Base-by-base conservation (phyloP, 2,329 filamentous ascomycete species). In the Fusarium sp. region DNA sequence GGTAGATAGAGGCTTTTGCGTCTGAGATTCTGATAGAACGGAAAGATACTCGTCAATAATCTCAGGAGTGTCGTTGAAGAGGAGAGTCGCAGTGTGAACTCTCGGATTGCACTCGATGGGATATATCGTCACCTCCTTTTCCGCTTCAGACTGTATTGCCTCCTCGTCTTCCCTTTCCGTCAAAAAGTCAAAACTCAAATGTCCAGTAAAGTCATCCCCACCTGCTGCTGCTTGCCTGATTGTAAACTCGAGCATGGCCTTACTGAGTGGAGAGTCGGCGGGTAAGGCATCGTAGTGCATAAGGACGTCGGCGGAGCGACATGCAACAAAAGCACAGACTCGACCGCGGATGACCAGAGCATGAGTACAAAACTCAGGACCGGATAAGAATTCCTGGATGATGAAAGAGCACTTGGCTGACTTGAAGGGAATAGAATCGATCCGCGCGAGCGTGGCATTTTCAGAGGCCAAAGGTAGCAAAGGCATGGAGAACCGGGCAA, bases 81-180 rank as follows among this genome's bases (percentile, higher is more conserved):
- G 82, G 1, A 90, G 85, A 0, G 92, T 88, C 0, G 92, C 92
- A 0, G 92, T 94, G 76, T 94, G 92, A 0, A 89, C 90, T 16
- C 92, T 85, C 0, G 92, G 92, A 65, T 94, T 94, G 77, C 92
- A 94, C 78, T 94, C 92, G 66, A 94, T 94, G 0, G 92, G 91
- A 72, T 90, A 92, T 2, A 94, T 79, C 5, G 65, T 64, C 5
- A 71, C 61, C 0, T 74, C 31, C 73, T 85, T 75, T n/a, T 82
- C 80, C 0, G 31, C 39, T 1, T 68, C 68, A 7, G 65, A 41
- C 56, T 62, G 43, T 1, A 43, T 35, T 3, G 71, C 68, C 20
- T 69, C 66, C 9, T 62, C 24, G 18, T 72, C 64, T 6, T 72
- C 68, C 2, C 41, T 13, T 1, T 67, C 9, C 3, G 93, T 88